Evolutionary conservation across 73 alveolate genomes (phyloP), one percentile per base, ranked within the genome.

Genomic region (Uronychia binucleata): DNA sequence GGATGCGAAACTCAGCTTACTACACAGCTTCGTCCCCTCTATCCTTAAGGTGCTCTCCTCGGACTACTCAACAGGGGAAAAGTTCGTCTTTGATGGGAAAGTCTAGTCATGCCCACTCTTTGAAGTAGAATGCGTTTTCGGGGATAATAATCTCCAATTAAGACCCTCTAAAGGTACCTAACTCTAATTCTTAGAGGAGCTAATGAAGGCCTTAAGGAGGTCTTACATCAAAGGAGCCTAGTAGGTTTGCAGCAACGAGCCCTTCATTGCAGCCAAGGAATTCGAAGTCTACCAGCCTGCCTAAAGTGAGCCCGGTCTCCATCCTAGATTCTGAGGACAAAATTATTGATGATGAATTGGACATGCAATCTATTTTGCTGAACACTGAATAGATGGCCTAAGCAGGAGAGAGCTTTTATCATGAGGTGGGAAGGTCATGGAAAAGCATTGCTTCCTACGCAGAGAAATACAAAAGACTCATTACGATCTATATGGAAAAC

Each of bases 1-100:
- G 84, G 99, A 98, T 76, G 95, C 99, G 1, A 98, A 98, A 83
- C 91, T 97, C 26, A 91, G 86, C 85, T 58, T 91, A 25, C 57
- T 90, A 0, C 28, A 59, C 34, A 59, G 88, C 75, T 77, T 88
- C 0, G 85, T 83, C 25, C 26, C 81, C 1, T 79, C 81, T 34
- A 88, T 87, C 34, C 78, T 76, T 28, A 80, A 86, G 34, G 80
- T 78, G 0, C 88, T 90, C 28, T 25, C 46, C 19, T 46, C 57
- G 13, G 95, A 78, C 77, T 74, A 59, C 33, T 59, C 89, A 28
- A n/a, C 31, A 27, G 81, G 78, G 25, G 74, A 84, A 29, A 92
- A 90, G 78, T 77, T 46, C 46, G 25, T 60, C 0, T 58, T 89
- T 78, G 88, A 90, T 1, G 84, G 75, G 33, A 88, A 84, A 59